These are phyloP conservation scores for Scenedesmus sp. DNA, from an alignment of 163 green algal genomes.

Conservation along the genomic window DNA sequence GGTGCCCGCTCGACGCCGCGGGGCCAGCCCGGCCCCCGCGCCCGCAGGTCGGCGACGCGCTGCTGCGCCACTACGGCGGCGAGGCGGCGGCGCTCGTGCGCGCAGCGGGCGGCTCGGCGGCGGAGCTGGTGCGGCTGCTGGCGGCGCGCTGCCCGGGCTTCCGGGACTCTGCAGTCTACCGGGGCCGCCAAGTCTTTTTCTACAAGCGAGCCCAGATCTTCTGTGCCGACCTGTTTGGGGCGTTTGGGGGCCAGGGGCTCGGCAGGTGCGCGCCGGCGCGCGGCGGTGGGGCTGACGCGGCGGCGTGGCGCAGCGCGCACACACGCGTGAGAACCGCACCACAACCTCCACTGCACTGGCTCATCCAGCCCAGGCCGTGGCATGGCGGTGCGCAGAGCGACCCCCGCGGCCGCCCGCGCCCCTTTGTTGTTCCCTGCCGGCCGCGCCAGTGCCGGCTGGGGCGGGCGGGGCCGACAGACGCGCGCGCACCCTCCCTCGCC, in stretches of 20 bases:
- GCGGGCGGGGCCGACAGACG: too few relatives aligned
- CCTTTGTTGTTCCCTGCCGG: not conserved
- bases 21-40: not conserved
- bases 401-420: not conserved
- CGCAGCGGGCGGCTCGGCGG: conserved; percentile 67
- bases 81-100: conserved; percentile 73
- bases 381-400: conserved; percentile 26
- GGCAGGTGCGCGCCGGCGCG: too few relatives aligned
- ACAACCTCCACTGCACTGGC: conserved; percentile 38
- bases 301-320: too few relatives aligned
- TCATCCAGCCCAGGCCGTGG: conserved; percentile 26
- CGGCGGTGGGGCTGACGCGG: too few relatives aligned
- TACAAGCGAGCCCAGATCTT: conserved; percentile 98
- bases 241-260: conserved; percentile 72
- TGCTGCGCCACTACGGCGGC: conserved; percentile 72
- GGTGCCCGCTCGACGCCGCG: not conserved
- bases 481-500: not conserved
- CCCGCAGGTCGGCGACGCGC: conserved; percentile 65
- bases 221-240: conserved; percentile 85
- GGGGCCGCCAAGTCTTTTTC: conserved; percentile 80
- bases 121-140: conserved; percentile 79
- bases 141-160: conserved; percentile 85
- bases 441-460: conserved; percentile 9
- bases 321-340: not conserved
- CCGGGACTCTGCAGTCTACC: conserved; percentile 81